These are phyloP conservation scores for Zelonia costaricensis DNA, from an alignment of 208 protist species.

Conservation along the genomic window DNA sequence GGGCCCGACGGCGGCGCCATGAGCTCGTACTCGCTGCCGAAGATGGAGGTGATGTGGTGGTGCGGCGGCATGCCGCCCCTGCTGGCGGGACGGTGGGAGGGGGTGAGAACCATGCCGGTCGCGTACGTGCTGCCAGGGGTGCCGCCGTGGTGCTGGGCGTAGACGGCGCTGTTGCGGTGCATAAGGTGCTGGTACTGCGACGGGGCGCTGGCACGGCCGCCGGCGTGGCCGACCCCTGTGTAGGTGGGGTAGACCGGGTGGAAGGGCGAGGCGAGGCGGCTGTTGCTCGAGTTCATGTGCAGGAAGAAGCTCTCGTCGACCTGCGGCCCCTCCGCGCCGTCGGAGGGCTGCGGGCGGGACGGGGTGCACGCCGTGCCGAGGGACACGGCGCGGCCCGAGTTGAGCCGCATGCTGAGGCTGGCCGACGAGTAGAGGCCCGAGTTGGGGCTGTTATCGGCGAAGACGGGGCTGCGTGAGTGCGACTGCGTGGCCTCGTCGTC, in stretches of 20 bases:
- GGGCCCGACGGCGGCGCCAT: constrained; percentile 28
- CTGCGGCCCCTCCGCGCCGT: constrained; percentile 28
- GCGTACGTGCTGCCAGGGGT: constrained; percentile 16
- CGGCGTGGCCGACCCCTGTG: constrained; percentile 1
- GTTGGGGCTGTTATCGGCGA: constrained; percentile 32
- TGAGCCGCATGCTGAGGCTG: constrained; percentile 27
- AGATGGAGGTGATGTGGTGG: constrained; percentile 30
- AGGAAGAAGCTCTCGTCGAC: constrained; percentile 33
- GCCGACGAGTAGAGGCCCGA: constrained; percentile 26
- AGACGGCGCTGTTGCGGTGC: constrained; percentile 11
- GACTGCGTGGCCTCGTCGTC: constrained; percentile 10
- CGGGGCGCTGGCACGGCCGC: constrained; percentile 6
- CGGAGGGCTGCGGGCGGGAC: constrained; percentile 26
- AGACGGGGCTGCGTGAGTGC: constrained; percentile 34
- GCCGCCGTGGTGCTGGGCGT: constrained; percentile 18
- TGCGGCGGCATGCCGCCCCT: constrained; percentile 19
- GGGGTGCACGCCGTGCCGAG: constrained; percentile 34
- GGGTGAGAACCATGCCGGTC: constrained; percentile 15
- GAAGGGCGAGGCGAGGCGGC: constrained; percentile 26
- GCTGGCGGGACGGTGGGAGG: constrained; percentile 23
- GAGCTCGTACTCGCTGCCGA: constrained; percentile 28
- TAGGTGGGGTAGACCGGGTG: constrained; percentile 19
- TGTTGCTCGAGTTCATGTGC: constrained; percentile 35
- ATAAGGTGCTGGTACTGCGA: constrained; percentile 28
- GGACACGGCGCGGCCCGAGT: constrained; percentile 24